Base-by-base conservation (phyloP, 768 basidiomycete species). In the Leccinellum rugosiceps region DNA sequence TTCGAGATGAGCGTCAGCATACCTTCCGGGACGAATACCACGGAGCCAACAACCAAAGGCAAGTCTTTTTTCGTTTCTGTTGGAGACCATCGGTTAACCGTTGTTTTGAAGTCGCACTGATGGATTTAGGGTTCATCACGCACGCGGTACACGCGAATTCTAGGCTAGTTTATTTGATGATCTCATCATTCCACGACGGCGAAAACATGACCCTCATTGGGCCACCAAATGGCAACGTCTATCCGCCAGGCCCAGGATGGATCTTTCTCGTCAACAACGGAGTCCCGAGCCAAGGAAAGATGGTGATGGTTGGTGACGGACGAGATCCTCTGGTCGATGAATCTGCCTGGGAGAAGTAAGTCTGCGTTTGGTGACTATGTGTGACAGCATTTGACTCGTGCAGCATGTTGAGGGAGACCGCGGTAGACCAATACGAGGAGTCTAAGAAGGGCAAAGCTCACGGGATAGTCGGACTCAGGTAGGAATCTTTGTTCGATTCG, bases 241-340 rank as follows among this genome's bases (percentile, higher is more conserved):
- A 92, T 59, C 88, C 92, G 9, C 91, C 91, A 48, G 91, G 91
- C 5, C 90, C 92, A 2, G 91, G 82, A 13, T 92, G 85, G 83
- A 60, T 93, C 13, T 87, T 81, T 61, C 64, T 91, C n/a, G 74
- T 92, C 21, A 80, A 78, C 3, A 76, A 83, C 54, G 87, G 78
- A n/a, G 72, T 88, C 8, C 86, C 90, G 1, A 89, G 88, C 63
- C 71, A 72, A 38, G 88, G 84, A 2, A 68, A 74, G 60, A 82
- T 80, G 67, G 72, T 89, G 1, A 84, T 91, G 80, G 73, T 92
- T 19, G 91, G 91, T 2, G 77, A 80, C 59, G 90, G 90, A 11
- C 65, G 71, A 53, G 76, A 77, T 11, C 90, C 90, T 13, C 74
- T 78, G 17, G 77, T 87, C 10, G 81, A 90, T 59, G 64, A 80